A percentile compares a stretch with the other conserved stretches of the same genome.
phyloP scores from a whole-genome alignment of 192 early-diverging fungal species.

The Kickxella alabastrina region DNA sequence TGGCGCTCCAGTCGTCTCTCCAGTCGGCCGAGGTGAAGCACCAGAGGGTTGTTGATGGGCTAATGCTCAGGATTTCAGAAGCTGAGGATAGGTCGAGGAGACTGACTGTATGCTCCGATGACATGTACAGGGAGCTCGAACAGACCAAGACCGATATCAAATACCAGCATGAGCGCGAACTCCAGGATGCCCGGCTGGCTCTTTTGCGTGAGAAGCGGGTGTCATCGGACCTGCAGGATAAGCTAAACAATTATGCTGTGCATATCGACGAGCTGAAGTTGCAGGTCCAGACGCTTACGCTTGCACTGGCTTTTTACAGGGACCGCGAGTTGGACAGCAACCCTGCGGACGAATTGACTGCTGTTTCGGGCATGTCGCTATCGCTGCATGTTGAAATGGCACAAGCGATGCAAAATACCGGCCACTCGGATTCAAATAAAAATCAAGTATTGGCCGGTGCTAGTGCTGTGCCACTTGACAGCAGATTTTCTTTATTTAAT shows the following conservation, averaged over 20 bases:
- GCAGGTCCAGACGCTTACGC: constrained; percentile 1
- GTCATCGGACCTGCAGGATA: constrained; percentile 10
- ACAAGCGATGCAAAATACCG: constrained; percentile 21
- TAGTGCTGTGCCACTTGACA: neutral
- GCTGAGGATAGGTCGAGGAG: constrained; percentile 15
- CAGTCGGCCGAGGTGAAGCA: constrained; percentile 16
- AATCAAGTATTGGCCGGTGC: neutral
- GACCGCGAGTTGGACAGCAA: no score
- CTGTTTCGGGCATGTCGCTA: neutral
- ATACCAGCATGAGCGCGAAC: neutral
- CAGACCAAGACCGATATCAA: no score
- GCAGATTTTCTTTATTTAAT: no score
- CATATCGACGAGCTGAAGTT: constrained; percentile 26
- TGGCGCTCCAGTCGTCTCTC: constrained; percentile 14
- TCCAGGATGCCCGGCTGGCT: constrained; percentile 14
- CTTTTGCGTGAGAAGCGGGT: constrained; percentile 3
- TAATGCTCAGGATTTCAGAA: constrained; percentile 8
- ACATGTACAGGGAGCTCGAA: constrained; percentile 22
- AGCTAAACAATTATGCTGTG: constrained; percentile 13
- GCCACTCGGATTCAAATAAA: neutral
- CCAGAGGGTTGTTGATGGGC: constrained; percentile 5
- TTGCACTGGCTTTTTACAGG: neutral
- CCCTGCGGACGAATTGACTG: neutral
- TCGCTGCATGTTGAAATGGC: constrained; percentile 28
- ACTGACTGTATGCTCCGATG: constrained; percentile 8